Evolutionary conservation across 495 filamentous ascomycete species (phyloP).

Genomic region (Staphylotrichum tortipilum): DNA sequence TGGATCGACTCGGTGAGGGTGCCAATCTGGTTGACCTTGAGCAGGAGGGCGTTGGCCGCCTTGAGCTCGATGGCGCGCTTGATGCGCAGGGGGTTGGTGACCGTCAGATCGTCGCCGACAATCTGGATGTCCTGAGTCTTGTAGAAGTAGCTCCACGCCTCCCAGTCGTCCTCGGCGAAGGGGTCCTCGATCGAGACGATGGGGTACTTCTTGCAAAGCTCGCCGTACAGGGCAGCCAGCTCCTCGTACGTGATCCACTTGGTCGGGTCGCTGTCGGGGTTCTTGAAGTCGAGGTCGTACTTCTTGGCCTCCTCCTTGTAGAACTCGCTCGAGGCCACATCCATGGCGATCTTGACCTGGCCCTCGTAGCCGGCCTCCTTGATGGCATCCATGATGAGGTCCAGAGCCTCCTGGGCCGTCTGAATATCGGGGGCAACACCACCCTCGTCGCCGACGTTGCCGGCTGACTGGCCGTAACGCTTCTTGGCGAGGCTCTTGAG

Average conservation of each 20-base stretch:
- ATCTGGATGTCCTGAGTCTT: conserved; percentile 98
- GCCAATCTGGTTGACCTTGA: conserved; percentile 99
- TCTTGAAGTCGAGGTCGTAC: conserved; percentile 99
- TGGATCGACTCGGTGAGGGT: conserved; percentile 98
- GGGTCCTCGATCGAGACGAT: conserved; percentile 76
- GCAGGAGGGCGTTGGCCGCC: conserved; percentile 92
- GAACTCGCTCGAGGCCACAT: conserved; percentile 98
- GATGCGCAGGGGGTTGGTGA: conserved; percentile 98
- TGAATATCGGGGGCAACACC: conserved; percentile 99
- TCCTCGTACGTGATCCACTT: conserved; percentile 99
- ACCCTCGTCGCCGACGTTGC: conserved; percentile 98
- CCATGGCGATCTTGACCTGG: conserved; percentile 95
- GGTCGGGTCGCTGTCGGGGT: conserved; percentile 78
- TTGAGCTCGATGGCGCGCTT: conserved; percentile 99
- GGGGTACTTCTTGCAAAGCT: conserved; percentile 86
- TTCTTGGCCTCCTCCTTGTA: conserved; percentile 97
- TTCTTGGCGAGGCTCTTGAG: conserved; percentile 97
- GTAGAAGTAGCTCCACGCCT: conserved; percentile 99
- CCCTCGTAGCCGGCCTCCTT: conserved; percentile 92
- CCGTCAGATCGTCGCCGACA: conserved; percentile 84
- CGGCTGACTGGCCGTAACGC: conserved; percentile 98
- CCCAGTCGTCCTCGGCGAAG: conserved; percentile 71
- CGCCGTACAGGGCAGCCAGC: conserved; percentile 87
- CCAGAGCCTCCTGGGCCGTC: conserved; percentile 90
- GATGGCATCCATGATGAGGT: conserved; percentile 92